phyloP scores from a whole-genome alignment of 2,329 filamentous ascomycete species.

The Verticillium nubilum region DNA sequence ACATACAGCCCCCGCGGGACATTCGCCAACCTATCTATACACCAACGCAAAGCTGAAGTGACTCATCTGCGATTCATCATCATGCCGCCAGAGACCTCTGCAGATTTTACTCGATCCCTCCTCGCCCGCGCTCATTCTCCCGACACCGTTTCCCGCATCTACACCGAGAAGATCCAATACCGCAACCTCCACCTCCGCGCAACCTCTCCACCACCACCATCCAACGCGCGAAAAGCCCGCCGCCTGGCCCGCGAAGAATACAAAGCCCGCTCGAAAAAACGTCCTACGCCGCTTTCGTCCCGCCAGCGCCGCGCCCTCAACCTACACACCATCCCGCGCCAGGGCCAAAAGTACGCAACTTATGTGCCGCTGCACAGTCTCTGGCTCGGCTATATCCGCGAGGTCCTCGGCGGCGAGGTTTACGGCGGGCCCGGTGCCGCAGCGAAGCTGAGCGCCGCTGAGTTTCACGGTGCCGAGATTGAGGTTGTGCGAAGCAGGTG shows the following conservation, averaged over 20 bases:
- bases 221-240: conserved; percentile 53
- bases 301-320: conserved; percentile 68
- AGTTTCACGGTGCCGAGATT: conserved; percentile 82
- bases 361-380: conserved; percentile 73
- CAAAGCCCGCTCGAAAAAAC: conserved; percentile 35
- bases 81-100: neutral
- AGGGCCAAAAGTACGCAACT: conserved; percentile 64
- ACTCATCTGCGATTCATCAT: neutral
- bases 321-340: conserved; percentile 68
- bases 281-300: conserved; percentile 68
- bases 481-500: conserved; percentile 80
- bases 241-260: conserved; percentile 43
- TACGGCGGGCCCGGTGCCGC: conserved; percentile 53
- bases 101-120: conserved; percentile 48
- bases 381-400: conserved; percentile 81
- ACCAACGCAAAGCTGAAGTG: too few relatives aligned
- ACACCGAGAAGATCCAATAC: conserved; percentile 75
- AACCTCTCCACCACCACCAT: conserved; percentile 58
- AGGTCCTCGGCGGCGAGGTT: conserved; percentile 63
- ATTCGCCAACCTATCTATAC: neutral
- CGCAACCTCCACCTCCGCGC: conserved; percentile 76
- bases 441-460: conserved; percentile 75
- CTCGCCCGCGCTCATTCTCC: conserved; percentile 76
- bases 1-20: neutral
- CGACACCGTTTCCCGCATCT: conserved; percentile 64